Percentiles rank a stretch among this genome's conserved stretches.
phyloP scores from a whole-genome alignment of 805 yeast genomes.

The Lipomyces starkeyi region DNA sequence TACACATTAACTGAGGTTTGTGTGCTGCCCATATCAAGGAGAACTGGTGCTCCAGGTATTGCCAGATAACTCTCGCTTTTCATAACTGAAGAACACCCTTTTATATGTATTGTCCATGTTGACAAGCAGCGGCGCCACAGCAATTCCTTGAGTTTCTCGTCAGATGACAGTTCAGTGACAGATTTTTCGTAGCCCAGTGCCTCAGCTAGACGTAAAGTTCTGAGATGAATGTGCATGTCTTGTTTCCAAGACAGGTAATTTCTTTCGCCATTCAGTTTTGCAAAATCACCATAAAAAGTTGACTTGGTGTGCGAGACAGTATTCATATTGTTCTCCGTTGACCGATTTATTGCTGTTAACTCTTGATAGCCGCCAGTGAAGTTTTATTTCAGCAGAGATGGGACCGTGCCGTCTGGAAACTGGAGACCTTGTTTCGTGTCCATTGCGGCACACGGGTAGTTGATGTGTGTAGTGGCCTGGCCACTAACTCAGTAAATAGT shows the following conservation, averaged over 20 bases:
- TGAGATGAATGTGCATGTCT: not conserved
- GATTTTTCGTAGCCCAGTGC: not conserved
- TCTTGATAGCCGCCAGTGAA: too few species aligned
- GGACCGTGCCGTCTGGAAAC: too few species aligned
- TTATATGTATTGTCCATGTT: not conserved
- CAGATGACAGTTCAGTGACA: not conserved
- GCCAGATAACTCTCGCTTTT: not conserved
- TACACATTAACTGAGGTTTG: not conserved
- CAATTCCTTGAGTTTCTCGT: not conserved
- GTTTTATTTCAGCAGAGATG: too few species aligned
- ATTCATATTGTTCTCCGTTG: too few species aligned
- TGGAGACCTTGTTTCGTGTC: too few species aligned
- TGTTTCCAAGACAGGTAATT: not conserved
- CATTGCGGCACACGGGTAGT: too few species aligned
- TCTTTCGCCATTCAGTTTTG: not conserved
- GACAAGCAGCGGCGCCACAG: not conserved
- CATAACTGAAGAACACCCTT: not conserved
- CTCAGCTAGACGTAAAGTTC: not conserved
- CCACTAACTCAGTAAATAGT: too few species aligned
- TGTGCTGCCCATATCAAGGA: not conserved
- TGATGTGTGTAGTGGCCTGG: too few species aligned
- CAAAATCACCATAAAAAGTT: too few species aligned
- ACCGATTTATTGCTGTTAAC: too few species aligned
- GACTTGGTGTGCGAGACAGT: too few species aligned
- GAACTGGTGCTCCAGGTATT: not conserved